A percentile compares a stretch with the other conserved stretches of the same genome.
phyloP scores from a whole-genome alignment of 2,329 filamentous ascomycete genomes.

The Cercospora sp. region DNA sequence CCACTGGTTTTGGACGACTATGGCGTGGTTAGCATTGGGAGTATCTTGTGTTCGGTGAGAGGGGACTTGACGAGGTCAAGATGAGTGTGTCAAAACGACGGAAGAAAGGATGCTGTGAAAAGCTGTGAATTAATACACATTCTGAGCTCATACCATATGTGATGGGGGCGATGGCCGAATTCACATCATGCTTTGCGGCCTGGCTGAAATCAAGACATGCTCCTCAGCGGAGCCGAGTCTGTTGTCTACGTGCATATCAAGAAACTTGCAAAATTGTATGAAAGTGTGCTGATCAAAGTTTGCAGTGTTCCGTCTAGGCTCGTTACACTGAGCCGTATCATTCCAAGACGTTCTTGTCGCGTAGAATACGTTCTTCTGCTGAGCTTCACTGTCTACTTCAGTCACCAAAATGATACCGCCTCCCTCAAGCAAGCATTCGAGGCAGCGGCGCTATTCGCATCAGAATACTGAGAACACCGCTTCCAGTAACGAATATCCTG shows the following conservation, averaged over 20 bases:
- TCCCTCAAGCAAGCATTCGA: neutral
- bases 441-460: too few species aligned
- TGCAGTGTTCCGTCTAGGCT: neutral
- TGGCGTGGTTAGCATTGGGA: conserved; percentile 1
- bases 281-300: neutral
- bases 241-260: neutral
- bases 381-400: neutral
- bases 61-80: neutral
- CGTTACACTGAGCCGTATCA: neutral
- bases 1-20: conserved; percentile 1
- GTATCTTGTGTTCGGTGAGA: conserved; percentile 11
- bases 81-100: neutral
- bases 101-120: neutral
- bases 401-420: neutral
- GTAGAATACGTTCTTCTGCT: neutral
- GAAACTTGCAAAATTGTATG: neutral
- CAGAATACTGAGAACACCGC: neutral
- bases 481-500: neutral
- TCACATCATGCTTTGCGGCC: neutral
- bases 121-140: too few species aligned
- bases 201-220: neutral
- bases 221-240: neutral
- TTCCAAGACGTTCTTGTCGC: neutral
- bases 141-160: neutral
- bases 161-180: neutral